phyloP scores from a whole-genome alignment of 768 basidiomycete genomes.

The Xerocomellus amylosporus region DNA sequence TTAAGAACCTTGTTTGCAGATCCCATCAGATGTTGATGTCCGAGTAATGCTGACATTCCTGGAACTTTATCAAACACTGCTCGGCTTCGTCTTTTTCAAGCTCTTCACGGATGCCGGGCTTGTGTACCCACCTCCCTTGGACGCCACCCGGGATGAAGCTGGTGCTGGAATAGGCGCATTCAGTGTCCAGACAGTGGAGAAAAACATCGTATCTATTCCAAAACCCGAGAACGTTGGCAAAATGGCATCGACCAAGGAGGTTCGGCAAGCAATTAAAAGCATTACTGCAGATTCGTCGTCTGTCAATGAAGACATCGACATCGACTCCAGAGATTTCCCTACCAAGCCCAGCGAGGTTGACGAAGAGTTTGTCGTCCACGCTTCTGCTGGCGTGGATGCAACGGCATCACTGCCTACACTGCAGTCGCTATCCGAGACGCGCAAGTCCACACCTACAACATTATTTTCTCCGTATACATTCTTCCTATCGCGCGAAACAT shows the following conservation, averaged over 20 bases:
- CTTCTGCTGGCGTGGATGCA: conserved; percentile 50
- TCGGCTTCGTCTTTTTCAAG: conserved; percentile 96
- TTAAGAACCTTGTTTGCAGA: conserved; percentile 43
- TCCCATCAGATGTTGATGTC: conserved; percentile 93
- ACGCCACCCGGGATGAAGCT: conserved; percentile 75
- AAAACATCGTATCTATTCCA: conserved; percentile 18
- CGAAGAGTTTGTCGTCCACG: conserved; percentile 69
- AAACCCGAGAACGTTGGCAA: conserved; percentile 20
- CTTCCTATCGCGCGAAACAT: conserved; percentile 91
- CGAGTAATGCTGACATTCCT: conserved; percentile 98
- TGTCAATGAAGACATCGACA: conserved; percentile 38
- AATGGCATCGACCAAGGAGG: conserved; percentile 54
- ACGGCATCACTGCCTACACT: conserved; percentile 61
- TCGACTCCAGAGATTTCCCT: conserved; percentile 33
- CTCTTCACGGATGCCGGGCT: conserved; percentile 94
- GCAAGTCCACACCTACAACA: conserved; percentile 52
- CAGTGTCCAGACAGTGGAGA: conserved; percentile 56
- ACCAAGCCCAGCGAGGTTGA: conserved; percentile 35
- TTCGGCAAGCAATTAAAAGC: conserved; percentile 48
- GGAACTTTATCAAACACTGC: conserved; percentile 94
- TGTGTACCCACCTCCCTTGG: conserved; percentile 93
- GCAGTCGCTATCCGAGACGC: conserved; percentile 58
- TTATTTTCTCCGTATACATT: conserved; percentile 87
- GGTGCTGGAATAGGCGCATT: conserved; percentile 90
- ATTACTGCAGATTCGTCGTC: conserved; percentile 30